Percentiles rank a stretch among this genome's conserved stretches.
phyloP scores from a whole-genome alignment of 2,329 filamentous ascomycete species.

The Arachnopeziza araneosa region DNA sequence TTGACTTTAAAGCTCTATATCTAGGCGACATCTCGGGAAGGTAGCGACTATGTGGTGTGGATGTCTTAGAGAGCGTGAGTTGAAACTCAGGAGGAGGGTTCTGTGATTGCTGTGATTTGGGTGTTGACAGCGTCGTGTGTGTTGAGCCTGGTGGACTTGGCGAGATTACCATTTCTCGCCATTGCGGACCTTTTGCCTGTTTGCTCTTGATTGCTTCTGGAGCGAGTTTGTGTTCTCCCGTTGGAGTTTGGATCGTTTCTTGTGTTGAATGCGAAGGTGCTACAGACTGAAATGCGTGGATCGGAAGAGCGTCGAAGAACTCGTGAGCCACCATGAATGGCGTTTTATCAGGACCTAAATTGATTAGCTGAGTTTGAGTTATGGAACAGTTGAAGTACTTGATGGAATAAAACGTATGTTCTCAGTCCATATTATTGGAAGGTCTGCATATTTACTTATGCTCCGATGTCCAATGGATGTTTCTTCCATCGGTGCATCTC shows the following conservation, averaged over 20 bases:
- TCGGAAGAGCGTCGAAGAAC: conserved; percentile 96
- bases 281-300: conserved; percentile 87
- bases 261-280: conserved; percentile 36
- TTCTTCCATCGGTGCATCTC: conserved; percentile 61
- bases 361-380: background rate
- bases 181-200: conserved; percentile 48
- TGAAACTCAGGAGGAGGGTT: conserved; percentile 74
- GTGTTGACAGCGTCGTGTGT: conserved; percentile 48
- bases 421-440: conserved; percentile 86
- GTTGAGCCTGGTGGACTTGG: conserved; percentile 53
- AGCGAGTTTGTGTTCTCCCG: conserved; percentile 35
- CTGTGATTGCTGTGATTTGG: conserved; percentile 43
- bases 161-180: conserved; percentile 78
- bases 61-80: conserved; percentile 66
- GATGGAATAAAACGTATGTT: conserved; percentile 34
- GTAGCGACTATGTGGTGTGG: conserved; percentile 78
- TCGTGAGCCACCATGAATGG: conserved; percentile 96
- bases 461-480: conserved; percentile 70
- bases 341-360: conserved; percentile 59
- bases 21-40: conserved; percentile 77
- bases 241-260: conserved; percentile 36
- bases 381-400: conserved; percentile 8
- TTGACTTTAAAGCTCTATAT: conserved; percentile 68
- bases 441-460: conserved; percentile 65
- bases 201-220: conserved; percentile 20